Conservation (phyloP, 1,284 basidiomycete genomes). For the Ganoderma sinense region DNA sequence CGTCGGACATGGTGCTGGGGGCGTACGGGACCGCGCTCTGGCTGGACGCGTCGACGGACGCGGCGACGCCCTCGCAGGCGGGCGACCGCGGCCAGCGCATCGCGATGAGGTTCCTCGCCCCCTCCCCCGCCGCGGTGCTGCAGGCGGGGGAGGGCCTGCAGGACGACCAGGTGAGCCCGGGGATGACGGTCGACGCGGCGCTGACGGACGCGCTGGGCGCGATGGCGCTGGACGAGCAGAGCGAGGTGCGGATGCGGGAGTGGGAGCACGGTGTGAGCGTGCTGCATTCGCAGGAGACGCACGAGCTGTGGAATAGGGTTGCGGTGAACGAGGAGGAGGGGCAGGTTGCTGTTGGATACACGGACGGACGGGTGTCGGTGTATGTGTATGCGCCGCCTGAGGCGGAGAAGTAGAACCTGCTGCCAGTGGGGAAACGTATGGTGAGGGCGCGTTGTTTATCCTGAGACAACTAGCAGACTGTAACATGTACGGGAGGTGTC, state of each 20-base stretch:
- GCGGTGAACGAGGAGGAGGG: constrained; percentile 69
- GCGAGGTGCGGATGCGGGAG: constrained; percentile 34
- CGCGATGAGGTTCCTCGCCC: constrained; percentile 49
- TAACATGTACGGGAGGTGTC: too few species aligned
- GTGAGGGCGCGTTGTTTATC: not conserved
- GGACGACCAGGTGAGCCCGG: constrained; percentile 25
- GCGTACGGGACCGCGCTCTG: constrained; percentile 68
- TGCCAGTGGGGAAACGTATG: too few species aligned
- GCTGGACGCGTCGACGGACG: constrained; percentile 66
- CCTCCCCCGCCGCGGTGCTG: constrained; percentile 8
- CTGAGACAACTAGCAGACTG: too few species aligned
- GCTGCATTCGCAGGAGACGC: constrained; percentile 49
- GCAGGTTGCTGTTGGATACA: constrained; percentile 59
- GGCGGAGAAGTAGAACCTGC: not conserved
- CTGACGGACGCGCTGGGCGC: constrained; percentile 14
- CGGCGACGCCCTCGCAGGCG: constrained; percentile 42
- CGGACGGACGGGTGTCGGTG: constrained; percentile 57
- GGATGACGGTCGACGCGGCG: constrained; percentile 13
- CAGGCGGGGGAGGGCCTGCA: not conserved
- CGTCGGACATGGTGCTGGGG: constrained; percentile 61
- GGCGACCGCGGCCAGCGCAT: constrained; percentile 64
- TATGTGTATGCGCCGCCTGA: constrained; percentile 35
- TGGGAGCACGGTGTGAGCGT: constrained; percentile 45
- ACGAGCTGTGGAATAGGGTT: constrained; percentile 58
- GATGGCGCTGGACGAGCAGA: constrained; percentile 29